Conservation (phyloP, 2,329 filamentous ascomycete species). For the Plenodomus tracheiphilus region DNA sequence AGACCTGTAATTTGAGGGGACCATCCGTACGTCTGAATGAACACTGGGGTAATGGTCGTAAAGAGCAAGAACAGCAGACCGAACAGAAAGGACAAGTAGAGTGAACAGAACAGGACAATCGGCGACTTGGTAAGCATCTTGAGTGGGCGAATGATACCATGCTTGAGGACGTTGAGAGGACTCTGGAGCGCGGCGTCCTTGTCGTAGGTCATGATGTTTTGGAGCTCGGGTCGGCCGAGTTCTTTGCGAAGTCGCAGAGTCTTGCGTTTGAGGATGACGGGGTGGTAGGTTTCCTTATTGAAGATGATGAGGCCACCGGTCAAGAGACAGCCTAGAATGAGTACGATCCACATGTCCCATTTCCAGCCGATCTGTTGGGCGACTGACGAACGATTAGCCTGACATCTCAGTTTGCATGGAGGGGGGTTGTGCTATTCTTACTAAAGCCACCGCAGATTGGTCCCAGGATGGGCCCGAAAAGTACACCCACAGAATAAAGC, state of each 20-base stretch:
- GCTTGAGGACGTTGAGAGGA: constrained; percentile 22
- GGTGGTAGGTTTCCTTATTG: constrained; percentile 54
- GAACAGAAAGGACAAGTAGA: constrained; percentile 42
- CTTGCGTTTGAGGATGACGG: constrained; percentile 58
- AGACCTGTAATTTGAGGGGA: constrained; percentile 37
- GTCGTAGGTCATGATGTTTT: constrained; percentile 45
- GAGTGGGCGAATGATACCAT: constrained; percentile 43
- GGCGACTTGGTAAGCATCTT: constrained; percentile 38
- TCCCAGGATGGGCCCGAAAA: constrained; percentile 39
- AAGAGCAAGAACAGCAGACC: constrained; percentile 43
- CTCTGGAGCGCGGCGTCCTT: constrained; percentile 20
- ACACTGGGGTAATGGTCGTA: constrained; percentile 42
- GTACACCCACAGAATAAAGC: constrained; percentile 33
- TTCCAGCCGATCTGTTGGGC: constrained; percentile 30
- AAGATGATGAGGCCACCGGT: constrained; percentile 42
- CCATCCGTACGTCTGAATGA: constrained; percentile 38
- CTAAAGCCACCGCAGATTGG: constrained; percentile 44
- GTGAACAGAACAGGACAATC: constrained; percentile 37
- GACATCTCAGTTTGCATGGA: too few species aligned
- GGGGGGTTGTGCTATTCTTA: too few species aligned
- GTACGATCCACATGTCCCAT: constrained; percentile 42
- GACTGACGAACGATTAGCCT: too few species aligned
- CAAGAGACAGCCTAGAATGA: constrained; percentile 31
- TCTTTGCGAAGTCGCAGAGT: constrained; percentile 56
- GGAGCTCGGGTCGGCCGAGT: constrained; percentile 50